Conservation (phyloP, 2,329 filamentous ascomycete species). For the Fusarium oligoseptatum region DNA sequence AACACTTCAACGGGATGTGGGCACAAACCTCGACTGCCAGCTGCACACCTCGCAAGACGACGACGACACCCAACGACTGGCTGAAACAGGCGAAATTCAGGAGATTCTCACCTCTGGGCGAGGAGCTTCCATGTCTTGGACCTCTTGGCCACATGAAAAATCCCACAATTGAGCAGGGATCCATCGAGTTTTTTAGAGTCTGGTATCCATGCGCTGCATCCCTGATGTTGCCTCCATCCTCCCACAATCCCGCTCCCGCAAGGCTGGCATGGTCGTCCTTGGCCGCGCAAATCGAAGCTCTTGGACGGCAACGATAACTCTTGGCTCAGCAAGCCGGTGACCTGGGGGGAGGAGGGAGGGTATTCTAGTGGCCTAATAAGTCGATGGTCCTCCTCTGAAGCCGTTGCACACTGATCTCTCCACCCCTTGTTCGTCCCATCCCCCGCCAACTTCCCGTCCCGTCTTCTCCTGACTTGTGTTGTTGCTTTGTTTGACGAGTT, state of each 20-base stretch:
- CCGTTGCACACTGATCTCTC: conserved; percentile 1
- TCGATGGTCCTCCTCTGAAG: not conserved
- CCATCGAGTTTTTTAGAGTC: not conserved
- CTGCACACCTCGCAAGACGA: not conserved
- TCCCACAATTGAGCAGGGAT: conserved; percentile 21
- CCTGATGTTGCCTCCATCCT: conserved; percentile 15
- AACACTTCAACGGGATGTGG: conserved; percentile 30
- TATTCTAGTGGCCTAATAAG: conserved; percentile 22
- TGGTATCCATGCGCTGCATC: conserved; percentile 2
- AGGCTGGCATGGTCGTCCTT: conserved; percentile 20
- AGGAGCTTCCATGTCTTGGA: not conserved
- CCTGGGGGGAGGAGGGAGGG: not conserved
- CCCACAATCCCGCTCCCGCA: conserved; percentile 24
- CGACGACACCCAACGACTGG: not conserved
- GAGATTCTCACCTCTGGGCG: not conserved
- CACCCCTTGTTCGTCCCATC: conserved; percentile 7
- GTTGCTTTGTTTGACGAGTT: conserved; percentile 10
- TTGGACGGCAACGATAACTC: conserved; percentile 14
- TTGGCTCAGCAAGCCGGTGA: conserved; percentile 11
- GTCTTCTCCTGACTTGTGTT: conserved; percentile 3
- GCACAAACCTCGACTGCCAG: conserved; percentile 13
- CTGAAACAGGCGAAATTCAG: conserved; percentile 18
- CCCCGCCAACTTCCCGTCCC: not conserved
- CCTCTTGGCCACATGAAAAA: conserved; percentile 22
- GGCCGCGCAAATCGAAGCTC: conserved; percentile 29